Conservation (phyloP, 2,329 filamentous ascomycete species). For the Nemania diffusa region DNA sequence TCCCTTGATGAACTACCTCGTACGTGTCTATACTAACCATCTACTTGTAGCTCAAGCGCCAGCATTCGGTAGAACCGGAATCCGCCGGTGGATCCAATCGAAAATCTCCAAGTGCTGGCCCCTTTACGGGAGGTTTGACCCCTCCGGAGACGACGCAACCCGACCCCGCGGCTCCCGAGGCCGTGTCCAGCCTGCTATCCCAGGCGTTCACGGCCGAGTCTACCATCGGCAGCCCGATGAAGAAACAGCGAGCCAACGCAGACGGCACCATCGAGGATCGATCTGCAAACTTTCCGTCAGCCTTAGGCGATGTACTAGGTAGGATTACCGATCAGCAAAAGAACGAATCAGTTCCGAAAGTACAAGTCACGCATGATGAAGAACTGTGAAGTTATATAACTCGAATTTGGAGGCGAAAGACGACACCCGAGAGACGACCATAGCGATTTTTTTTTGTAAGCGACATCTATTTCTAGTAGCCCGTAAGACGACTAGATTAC, state of each 20-base stretch:
- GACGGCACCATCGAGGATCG: constrained; percentile 58
- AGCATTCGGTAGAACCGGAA: constrained; percentile 78
- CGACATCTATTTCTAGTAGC: background rate
- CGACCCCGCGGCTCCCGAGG: constrained; percentile 48
- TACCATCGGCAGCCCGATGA: constrained; percentile 75
- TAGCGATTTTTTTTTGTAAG: background rate
- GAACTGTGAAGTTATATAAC: constrained; percentile 42
- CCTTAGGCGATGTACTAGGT: constrained; percentile 55
- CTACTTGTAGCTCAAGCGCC: constrained; percentile 75
- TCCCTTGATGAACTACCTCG: background rate
- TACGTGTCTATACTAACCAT: constrained; percentile 39
- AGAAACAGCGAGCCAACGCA: constrained; percentile 76
- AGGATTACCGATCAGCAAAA: constrained; percentile 43
- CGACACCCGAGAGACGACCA: background rate
- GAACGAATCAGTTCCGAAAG: constrained; percentile 32
- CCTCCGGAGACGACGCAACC: constrained; percentile 53
- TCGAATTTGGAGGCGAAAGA: background rate
- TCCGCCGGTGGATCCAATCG: constrained; percentile 56
- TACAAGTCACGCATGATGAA: constrained; percentile 46
- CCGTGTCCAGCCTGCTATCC: constrained; percentile 53
- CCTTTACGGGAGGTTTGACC: constrained; percentile 53
- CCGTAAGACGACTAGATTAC: too few species aligned
- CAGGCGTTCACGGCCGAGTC: constrained; percentile 59
- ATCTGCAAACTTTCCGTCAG: constrained; percentile 51
- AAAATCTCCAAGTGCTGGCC: constrained; percentile 59